A percentile compares a stretch with the other conserved stretches of the same genome.
These are phyloP conservation scores for Trichocladium antarcticum DNA, from an alignment of 495 filamentous ascomycete species.

Conservation along the genomic window DNA sequence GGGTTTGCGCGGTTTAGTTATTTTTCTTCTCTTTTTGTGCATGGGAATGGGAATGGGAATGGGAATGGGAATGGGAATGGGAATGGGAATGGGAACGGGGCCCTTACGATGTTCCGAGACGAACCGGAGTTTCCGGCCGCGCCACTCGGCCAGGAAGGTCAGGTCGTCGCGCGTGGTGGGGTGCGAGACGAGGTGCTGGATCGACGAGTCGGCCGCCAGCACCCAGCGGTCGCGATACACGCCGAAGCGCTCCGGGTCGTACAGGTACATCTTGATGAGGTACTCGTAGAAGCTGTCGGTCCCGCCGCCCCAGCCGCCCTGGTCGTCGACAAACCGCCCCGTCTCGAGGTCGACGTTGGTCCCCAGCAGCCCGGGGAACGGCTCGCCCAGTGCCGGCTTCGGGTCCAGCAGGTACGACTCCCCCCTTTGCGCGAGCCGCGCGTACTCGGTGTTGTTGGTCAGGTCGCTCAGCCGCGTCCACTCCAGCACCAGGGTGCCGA, in stretches of 20 bases:
- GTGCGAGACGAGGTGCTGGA: slow-evolving; percentile 60
- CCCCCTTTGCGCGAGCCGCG: slow-evolving; percentile 51
- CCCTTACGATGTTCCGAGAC: slow-evolving; percentile 46
- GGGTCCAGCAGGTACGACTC: slow-evolving; percentile 65
- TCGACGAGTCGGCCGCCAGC: slow-evolving; percentile 63
- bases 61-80: neutral
- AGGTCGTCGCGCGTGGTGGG: slow-evolving; percentile 57
- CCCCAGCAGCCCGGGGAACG: slow-evolving; percentile 70
- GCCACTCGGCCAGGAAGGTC: slow-evolving; percentile 59
- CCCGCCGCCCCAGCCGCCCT: slow-evolving; percentile 71
- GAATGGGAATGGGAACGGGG: neutral
- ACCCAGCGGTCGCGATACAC: slow-evolving; percentile 66
- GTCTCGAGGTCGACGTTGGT: slow-evolving; percentile 51
- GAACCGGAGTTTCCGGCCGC: slow-evolving; percentile 42
- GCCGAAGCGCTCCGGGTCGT: slow-evolving; percentile 55
- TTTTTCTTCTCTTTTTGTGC: too few species aligned
- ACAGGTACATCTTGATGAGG: slow-evolving; percentile 87
- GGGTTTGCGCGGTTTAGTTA: neutral
- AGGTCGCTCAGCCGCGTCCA: slow-evolving; percentile 78
- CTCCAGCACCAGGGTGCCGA: slow-evolving; percentile 67
- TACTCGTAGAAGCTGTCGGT: slow-evolving; percentile 87
- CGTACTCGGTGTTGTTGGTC: slow-evolving; percentile 56
- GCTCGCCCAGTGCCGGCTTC: slow-evolving; percentile 48
- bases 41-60: too few species aligned
- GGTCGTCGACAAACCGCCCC: slow-evolving; percentile 55